Percentiles rank a stretch among this genome's conserved stretches.
Conservation (phyloP, 129 eudicot species). For the Flaveria linearis region DNA sequence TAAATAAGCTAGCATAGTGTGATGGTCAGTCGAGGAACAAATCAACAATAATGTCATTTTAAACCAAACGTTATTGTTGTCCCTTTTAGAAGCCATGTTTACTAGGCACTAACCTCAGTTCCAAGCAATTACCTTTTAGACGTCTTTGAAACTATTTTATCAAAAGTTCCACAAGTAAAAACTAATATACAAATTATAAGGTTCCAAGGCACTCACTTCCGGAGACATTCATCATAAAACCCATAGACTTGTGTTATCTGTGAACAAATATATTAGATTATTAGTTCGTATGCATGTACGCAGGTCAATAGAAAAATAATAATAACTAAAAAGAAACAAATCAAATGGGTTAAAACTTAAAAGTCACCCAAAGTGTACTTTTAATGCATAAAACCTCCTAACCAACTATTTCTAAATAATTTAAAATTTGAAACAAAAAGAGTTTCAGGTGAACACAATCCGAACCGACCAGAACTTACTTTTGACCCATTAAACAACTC, state of each 20-base stretch:
- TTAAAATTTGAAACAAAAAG: neutral
- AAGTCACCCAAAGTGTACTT: neutral
- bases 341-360: neutral
- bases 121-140: neutral
- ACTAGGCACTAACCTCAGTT: conserved; percentile 5
- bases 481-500: neutral
- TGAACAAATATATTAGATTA: conserved; percentile 18
- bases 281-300: neutral
- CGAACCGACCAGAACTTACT: neutral
- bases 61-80: neutral
- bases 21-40: neutral
- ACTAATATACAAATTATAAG: neutral
- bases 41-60: neutral
- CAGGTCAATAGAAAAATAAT: neutral
- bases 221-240: conserved; percentile 84
- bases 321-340: neutral
- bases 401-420: neutral
- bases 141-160: neutral
- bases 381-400: neutral
- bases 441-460: neutral
- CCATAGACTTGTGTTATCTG: conserved; percentile 93
- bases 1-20: neutral
- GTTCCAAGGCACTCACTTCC: conserved; percentile 60
- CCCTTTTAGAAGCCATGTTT: neutral
- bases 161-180: neutral